Conservation (phyloP, 768 basidiomycete species). For the Phlebiopsis flavidoalba region DNA sequence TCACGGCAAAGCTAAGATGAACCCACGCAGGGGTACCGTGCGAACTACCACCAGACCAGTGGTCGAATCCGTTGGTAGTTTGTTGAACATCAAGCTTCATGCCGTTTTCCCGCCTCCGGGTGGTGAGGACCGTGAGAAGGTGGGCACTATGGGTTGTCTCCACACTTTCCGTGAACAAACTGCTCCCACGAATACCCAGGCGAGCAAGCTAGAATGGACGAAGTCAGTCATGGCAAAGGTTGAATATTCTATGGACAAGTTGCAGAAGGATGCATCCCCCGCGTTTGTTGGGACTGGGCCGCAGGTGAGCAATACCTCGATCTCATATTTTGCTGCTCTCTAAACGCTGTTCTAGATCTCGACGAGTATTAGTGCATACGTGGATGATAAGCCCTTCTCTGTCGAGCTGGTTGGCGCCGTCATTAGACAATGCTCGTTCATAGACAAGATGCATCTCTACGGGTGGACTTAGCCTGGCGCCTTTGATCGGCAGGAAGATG, state of each 20-base stretch:
- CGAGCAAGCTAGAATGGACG: background rate
- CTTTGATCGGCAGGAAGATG: conserved; percentile 34
- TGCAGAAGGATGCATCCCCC: background rate
- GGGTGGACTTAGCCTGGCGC: conserved; percentile 42
- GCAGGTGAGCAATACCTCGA: background rate
- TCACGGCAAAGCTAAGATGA: background rate
- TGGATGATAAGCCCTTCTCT: conserved; percentile 46
- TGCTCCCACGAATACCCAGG: background rate
- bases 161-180: background rate
- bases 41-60: background rate
- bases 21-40: conserved; percentile 1
- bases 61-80: background rate
- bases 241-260: background rate
- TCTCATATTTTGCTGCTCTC: background rate
- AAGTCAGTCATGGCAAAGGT: background rate
- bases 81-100: background rate
- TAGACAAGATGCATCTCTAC: conserved; percentile 44
- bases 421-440: conserved; percentile 51
- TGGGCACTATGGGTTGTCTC: background rate
- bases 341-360: background rate
- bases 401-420: conserved; percentile 55
- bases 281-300: background rate
- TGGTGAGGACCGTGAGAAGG: background rate
- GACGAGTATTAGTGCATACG: conserved; percentile 45
- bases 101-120: background rate